Percentiles rank a stretch among this genome's conserved stretches.
phyloP scores from a whole-genome alignment of 148 eudicot genomes.

The Dysphania ambrosioides region DNA sequence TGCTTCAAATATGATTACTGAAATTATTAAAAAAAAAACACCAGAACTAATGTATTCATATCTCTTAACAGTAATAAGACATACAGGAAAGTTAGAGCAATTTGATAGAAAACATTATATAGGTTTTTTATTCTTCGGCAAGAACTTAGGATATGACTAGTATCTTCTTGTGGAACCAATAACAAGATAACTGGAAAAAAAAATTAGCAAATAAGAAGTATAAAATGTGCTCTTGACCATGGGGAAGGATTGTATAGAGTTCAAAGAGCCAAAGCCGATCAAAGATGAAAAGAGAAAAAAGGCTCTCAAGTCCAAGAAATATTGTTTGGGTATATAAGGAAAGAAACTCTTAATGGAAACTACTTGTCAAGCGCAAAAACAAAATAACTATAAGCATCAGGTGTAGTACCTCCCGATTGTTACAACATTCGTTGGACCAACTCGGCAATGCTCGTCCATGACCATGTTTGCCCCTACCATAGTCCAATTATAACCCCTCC shows the following conservation, averaged over 20 bases:
- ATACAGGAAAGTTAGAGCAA: not conserved
- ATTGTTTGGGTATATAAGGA: conserved; percentile 1
- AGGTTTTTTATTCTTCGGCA: not conserved
- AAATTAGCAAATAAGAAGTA: not conserved
- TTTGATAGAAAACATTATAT: not conserved
- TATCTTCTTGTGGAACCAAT: not conserved
- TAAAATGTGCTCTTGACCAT: not conserved
- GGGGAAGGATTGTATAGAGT: not conserved
- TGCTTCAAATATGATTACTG: too few relatives aligned
- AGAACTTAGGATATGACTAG: not conserved
- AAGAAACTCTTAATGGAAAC: not conserved
- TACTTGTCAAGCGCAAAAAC: not conserved
- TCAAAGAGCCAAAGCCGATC: not conserved
- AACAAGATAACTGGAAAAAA: not conserved
- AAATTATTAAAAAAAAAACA: not conserved
- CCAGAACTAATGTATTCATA: too few relatives aligned
- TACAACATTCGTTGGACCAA: conserved; percentile 95
- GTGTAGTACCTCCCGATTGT: conserved; percentile 85
- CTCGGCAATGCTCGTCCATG: conserved; percentile 84
- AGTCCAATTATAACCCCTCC: conserved; percentile 94
- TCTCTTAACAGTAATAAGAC: too few relatives aligned
- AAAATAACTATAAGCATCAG: not conserved
- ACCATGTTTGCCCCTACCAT: conserved; percentile 98
- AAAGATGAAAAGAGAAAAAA: not conserved
- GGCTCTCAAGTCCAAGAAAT: not conserved